Evolutionary conservation across 371 early-diverging fungal species (phyloP), one percentile per base, ranked within the genome.

Genomic region (Rhizopus sp.): DNA sequence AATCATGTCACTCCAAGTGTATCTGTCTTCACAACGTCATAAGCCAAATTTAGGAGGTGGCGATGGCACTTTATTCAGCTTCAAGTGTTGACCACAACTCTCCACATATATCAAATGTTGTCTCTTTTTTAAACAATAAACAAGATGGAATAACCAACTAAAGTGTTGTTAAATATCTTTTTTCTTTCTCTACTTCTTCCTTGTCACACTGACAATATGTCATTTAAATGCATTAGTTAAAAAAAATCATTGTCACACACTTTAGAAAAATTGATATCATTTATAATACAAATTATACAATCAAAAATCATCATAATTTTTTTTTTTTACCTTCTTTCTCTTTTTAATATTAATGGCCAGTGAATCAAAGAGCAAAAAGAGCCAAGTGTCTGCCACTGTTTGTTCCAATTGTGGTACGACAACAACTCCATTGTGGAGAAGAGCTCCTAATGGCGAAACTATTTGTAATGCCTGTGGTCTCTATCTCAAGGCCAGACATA

Each of bases 381-480:
- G 41, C 13, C 29, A 64, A 53, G 68, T 67, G 13, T 67, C 68
- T 4, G 68, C 68, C 4, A 67, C 68, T 0, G 50, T 57, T 1
- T 96, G 97, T 73, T 73, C 86, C 17, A 93, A 95, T 72, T 96
- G 97, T 73, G 80, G 82, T 1, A 93, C 93, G 1, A 91, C 88
- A 3, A 82, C 83, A 3, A 97, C 97, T 0, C 96, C 96, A 0
- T 75, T 94, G 10, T 98, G 98, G 98, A 75, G 98, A 56, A 77
- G 95, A 69, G 89, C 88, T 32, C 85, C 87, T 23, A 85, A 86
- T 53, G 93, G 92, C 38, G 87, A 92, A 32, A 81, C 84, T 33
- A 85, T 95, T 54, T 96, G 96, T 64, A 96, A 95, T 75, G 95
- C 96, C 1, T 96, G 96, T 77, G 92, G 92, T 3, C 78, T 91